Conservation (phyloP, 805 yeast species). For the Kodamaea neixiangensis region DNA sequence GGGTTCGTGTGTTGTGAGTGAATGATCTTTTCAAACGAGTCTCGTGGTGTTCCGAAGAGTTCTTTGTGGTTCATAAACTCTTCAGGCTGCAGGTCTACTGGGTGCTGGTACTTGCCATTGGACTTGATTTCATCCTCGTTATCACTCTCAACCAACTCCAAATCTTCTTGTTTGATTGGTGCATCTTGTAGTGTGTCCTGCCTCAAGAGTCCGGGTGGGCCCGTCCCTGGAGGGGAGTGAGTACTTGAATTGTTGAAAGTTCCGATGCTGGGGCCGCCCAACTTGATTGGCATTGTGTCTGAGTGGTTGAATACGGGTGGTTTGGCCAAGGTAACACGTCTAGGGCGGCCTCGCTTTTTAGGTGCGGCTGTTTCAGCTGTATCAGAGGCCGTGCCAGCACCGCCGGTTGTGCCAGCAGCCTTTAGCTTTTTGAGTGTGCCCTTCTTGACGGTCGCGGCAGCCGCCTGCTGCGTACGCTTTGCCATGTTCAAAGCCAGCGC, state of each 20-base stretch:
- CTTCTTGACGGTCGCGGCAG: conserved; percentile 15
- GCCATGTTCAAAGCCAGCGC: conserved; percentile 48
- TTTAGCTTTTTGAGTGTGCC: conserved; percentile 15
- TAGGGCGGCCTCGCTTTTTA: conserved; percentile 41
- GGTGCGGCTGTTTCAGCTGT: conserved; percentile 25
- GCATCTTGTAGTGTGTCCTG: conserved; percentile 47
- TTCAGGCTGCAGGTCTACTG: conserved; percentile 22
- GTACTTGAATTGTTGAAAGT: conserved; percentile 25
- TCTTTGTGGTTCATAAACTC: conserved; percentile 42
- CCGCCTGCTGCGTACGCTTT: conserved; percentile 19
- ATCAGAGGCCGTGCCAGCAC: conserved; percentile 11
- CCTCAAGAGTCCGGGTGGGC: conserved; percentile 9
- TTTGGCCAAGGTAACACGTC: conserved; percentile 26
- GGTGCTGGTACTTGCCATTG: conserved; percentile 9
- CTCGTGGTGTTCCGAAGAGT: conserved; percentile 43
- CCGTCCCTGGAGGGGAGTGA: conserved; percentile 14
- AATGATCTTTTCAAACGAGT: conserved; percentile 35
- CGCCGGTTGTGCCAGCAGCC: background rate
- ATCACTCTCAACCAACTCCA: conserved; percentile 37
- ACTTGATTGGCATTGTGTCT: conserved; percentile 36
- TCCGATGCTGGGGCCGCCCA: conserved; percentile 32
- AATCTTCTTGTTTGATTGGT: conserved; percentile 37
- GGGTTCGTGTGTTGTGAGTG: conserved; percentile 18
- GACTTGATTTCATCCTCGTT: conserved; percentile 22
- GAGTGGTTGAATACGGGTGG: conserved; percentile 32